These are phyloP conservation scores for Gossypium aridum DNA, from an alignment of 441 rosid species.

Conservation along the genomic window DNA sequence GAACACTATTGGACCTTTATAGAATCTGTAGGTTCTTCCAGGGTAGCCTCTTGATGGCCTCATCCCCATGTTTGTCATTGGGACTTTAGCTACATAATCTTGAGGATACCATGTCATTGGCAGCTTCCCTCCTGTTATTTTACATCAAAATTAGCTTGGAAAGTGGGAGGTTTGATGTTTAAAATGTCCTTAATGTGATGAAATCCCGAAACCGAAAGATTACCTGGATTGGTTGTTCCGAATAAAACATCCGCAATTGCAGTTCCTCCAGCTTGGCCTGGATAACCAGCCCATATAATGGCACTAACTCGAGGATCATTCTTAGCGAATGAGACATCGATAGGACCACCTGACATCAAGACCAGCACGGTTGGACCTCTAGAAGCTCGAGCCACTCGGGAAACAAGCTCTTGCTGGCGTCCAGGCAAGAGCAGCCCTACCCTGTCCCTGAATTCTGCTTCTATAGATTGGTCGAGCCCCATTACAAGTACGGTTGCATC, in stretches of 20 bases:
- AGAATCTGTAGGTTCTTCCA: conserved; percentile 72
- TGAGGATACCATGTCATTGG: conserved; percentile 85
- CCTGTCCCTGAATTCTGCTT: conserved; percentile 55
- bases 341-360: conserved; percentile 63
- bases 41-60: conserved; percentile 47
- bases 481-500: conserved; percentile 59
- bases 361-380: conserved; percentile 50
- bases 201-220: not conserved
- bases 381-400: conserved; percentile 49
- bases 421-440: conserved; percentile 50
- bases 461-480: conserved; percentile 69
- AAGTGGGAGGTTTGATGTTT: not conserved
- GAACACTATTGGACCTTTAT: conserved; percentile 80
- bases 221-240: conserved; percentile 54
- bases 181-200: not conserved
- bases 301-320: conserved; percentile 48
- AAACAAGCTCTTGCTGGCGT: conserved; percentile 54
- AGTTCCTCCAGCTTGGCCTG: conserved; percentile 71
- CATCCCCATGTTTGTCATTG: conserved; percentile 69
- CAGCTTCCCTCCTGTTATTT: conserved; percentile 45
- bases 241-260: conserved; percentile 60
- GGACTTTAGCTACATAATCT: conserved; percentile 43
- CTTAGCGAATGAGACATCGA: conserved; percentile 61
- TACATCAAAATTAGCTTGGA: not conserved
- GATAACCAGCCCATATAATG: conserved; percentile 69